phyloP scores from a whole-genome alignment of 257 asterid species.

The Solanum clarkiae region DNA sequence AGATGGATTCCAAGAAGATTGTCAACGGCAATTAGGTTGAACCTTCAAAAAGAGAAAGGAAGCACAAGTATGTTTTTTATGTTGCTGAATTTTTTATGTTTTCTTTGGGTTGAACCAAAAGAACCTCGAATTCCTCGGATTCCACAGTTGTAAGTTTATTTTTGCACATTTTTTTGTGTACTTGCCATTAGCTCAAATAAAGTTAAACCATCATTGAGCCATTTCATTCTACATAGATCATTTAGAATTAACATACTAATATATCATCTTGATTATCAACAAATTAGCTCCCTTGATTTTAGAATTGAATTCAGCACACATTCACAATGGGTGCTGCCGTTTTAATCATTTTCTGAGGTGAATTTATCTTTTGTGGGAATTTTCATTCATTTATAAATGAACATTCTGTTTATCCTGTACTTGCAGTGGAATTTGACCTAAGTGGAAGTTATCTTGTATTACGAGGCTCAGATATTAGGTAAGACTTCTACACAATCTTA shows the following conservation, averaged over 20 bases:
- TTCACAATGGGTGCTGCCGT: neutral
- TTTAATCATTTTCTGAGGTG: neutral
- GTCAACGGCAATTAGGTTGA: conserved; percentile 88
- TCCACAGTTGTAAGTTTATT: conserved; percentile 80
- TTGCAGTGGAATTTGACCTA: conserved; percentile 65
- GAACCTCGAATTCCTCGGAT: conserved; percentile 99
- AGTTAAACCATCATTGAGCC: too few species aligned
- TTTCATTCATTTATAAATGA: neutral
- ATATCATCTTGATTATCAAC: too few species aligned
- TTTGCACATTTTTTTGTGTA: neutral
- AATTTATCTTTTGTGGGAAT: neutral
- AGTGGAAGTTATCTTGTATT: conserved; percentile 70
- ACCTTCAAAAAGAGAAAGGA: conserved; percentile 89
- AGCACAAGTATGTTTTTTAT: conserved; percentile 71
- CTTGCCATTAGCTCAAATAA: too few species aligned
- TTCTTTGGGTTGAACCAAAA: conserved; percentile 24
- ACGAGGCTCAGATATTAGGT: conserved; percentile 67
- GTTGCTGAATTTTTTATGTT: neutral
- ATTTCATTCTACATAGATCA: too few species aligned
- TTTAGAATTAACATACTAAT: too few species aligned
- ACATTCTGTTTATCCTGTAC: neutral
- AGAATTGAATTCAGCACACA: too few species aligned
- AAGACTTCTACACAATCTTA: neutral
- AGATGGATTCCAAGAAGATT: conserved; percentile 90
- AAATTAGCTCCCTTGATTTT: too few species aligned